These are phyloP conservation scores for Syncephalastrum monosporum DNA, from an alignment of 371 early-diverging fungal species.

Conservation along the genomic window DNA sequence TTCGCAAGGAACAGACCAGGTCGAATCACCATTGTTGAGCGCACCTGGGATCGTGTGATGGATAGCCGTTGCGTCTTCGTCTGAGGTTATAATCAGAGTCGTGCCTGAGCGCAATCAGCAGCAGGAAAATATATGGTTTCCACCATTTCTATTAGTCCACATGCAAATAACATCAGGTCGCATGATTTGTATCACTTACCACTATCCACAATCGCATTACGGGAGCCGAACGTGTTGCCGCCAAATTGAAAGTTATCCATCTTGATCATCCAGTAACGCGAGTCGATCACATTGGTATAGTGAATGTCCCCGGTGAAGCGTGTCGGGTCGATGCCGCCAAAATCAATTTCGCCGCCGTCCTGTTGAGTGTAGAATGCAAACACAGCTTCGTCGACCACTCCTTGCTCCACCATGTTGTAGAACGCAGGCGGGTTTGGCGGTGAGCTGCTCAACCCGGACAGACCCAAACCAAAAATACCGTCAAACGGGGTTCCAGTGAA, in stretches of 20 bases:
- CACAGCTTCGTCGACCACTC: conserved; percentile 61
- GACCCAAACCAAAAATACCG: conserved; percentile 71
- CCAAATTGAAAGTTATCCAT: conserved; percentile 52
- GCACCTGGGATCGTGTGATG: conserved; percentile 64
- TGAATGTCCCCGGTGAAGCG: conserved; percentile 53
- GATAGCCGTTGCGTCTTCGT: conserved; percentile 62
- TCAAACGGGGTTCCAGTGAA: conserved; percentile 63
- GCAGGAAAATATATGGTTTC: not conserved
- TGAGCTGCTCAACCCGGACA: conserved; percentile 52
- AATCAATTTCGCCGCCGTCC: conserved; percentile 61
- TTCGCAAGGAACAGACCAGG: conserved; percentile 55
- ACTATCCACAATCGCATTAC: conserved; percentile 57
- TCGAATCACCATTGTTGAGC: conserved; percentile 55
- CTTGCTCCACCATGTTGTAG: conserved; percentile 66
- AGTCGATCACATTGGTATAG: conserved; percentile 68
- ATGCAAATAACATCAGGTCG: not conserved
- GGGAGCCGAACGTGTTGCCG: conserved; percentile 17
- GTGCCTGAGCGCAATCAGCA: conserved; percentile 41
- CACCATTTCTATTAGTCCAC: not conserved
- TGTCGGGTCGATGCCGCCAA: conserved; percentile 64
- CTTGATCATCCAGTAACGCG: conserved; percentile 79
- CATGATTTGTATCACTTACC: conserved; percentile 22
- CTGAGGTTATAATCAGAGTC: conserved; percentile 69
- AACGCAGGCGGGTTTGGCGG: conserved; percentile 59
- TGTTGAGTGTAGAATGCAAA: conserved; percentile 69